Percentiles rank a stretch among this genome's conserved stretches.
phyloP scores from a whole-genome alignment of 1,139 yeast genomes.

The Debaryomycetaceae sp. region DNA sequence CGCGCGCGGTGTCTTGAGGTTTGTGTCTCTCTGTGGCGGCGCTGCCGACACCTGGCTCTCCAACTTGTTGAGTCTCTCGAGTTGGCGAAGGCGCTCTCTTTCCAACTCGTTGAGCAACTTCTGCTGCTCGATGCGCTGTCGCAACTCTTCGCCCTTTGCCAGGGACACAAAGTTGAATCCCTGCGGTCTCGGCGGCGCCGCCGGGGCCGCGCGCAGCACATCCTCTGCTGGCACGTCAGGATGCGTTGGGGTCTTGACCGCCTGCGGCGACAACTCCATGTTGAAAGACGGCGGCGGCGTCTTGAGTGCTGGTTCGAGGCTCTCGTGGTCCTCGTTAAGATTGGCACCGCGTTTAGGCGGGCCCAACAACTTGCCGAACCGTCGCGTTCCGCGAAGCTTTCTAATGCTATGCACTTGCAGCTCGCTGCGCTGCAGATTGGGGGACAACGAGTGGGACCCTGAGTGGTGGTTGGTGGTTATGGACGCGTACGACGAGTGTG shows the following conservation, averaged over 20 bases:
- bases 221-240: too few relatives aligned
- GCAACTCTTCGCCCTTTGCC: slow-evolving; percentile 23
- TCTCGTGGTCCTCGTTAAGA: not conserved
- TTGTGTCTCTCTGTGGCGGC: slow-evolving; percentile 13
- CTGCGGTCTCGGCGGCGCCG: slow-evolving; percentile 3
- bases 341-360: slow-evolving; percentile 35
- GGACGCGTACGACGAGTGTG: slow-evolving; percentile 11
- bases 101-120: slow-evolving; percentile 17
- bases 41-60: slow-evolving; percentile 5
- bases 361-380: slow-evolving; percentile 34
- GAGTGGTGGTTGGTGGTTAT: slow-evolving; percentile 5
- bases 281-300: slow-evolving; percentile 15
- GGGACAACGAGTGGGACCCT: not conserved
- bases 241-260: slow-evolving; percentile 8
- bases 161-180: slow-evolving; percentile 13
- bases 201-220: too few relatives aligned
- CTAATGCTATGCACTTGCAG: slow-evolving; percentile 18
- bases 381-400: slow-evolving; percentile 26
- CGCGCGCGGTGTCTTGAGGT: slow-evolving; percentile 20
- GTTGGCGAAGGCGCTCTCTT: slow-evolving; percentile 7
- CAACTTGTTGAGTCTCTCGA: slow-evolving; percentile 4
- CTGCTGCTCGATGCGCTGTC: slow-evolving; percentile 26
- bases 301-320: not conserved
- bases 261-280: slow-evolving; percentile 15
- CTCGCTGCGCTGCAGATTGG: slow-evolving; percentile 7